phyloP scores from a whole-genome alignment of 202 grass and related monocot genomes.

The Alloteropsis angusta region DNA sequence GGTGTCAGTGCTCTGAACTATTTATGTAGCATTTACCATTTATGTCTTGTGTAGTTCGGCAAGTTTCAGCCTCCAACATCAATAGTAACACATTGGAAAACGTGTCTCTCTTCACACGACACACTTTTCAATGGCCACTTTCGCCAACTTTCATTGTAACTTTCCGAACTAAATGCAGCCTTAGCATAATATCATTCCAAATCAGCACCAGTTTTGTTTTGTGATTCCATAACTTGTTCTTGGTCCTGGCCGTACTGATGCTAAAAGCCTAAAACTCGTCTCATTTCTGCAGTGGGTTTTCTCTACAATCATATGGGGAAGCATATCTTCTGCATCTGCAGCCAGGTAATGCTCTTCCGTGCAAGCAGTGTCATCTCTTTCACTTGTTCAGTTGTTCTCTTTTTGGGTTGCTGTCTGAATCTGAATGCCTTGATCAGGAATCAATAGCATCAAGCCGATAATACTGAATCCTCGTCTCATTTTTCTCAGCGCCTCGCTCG shows the following conservation, averaged over 20 bases:
- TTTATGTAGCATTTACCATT: no score
- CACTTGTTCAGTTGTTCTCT: not conserved
- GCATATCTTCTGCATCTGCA: not conserved
- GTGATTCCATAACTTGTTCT: no score
- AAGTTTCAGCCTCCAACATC: no score
- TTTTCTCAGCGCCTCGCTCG: not conserved
- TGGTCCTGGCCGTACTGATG: not conserved
- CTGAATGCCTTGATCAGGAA: not conserved
- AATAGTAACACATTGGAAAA: no score
- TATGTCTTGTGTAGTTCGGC: no score
- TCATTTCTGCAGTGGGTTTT: slow-evolving; percentile 6
- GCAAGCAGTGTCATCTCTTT: not conserved
- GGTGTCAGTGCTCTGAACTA: no score
- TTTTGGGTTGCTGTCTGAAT: not conserved
- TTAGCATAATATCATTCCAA: no score
- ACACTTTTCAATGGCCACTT: no score
- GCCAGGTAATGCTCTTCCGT: not conserved
- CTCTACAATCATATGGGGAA: not conserved
- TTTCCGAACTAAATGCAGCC: no score
- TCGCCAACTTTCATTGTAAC: no score
- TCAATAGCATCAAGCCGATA: not conserved
- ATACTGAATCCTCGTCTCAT: not conserved
- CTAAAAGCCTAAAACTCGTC: not conserved
- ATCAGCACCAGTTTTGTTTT: no score
- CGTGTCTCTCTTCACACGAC: no score